Base-by-base conservation (phyloP, 441 rosid species). In the Arabidopsis lyrata region DNA sequence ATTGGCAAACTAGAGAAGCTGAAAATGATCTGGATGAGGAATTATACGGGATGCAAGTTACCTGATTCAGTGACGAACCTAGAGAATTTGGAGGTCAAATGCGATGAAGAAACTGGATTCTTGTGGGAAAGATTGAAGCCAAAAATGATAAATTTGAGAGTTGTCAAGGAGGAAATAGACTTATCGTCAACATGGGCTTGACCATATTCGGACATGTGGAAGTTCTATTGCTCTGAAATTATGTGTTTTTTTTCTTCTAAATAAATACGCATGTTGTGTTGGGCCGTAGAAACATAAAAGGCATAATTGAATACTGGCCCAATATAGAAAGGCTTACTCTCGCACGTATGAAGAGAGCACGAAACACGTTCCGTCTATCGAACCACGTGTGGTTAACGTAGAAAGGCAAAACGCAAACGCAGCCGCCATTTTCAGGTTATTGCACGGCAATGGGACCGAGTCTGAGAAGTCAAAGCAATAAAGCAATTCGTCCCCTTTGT, bases 1-100 rank as follows among this genome's bases (percentile, higher is more conserved):
- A 86, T 88, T 0, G 90, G 89, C 2, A 76, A 79, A 54, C 44
- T 90, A 72, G 47, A 44, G 24, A 82, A 66, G 14, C 72, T 90
- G 20, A 66, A 72, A 20, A 81, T 64, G 73, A 66, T 87, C 0
- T 60, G 70, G 48, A 83, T 90, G 87, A 81, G 53, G 29, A 86
- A 83, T 24, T 86, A 89, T 76, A 32, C 69, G 10, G 3, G 8
- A 22, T 82, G 69, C 8, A 67, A 32, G 13, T 32, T 83, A 29
- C 83, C 89, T 0, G 14, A 15, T 4, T 80, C 89, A 2, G 55
- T 84, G 35, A 50, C 1, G 41, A 65, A 81, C 0, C 90, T 88
- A 39, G 66, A 76, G 68, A 13, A 70, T 22, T 35, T 90, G 39
- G 62, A 53, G 12, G 89, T 87, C 6, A 56, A 77, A 1, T 88